phyloP scores from a whole-genome alignment of 2,329 filamentous ascomycete genomes.

The Cryphonectria carpinicola region DNA sequence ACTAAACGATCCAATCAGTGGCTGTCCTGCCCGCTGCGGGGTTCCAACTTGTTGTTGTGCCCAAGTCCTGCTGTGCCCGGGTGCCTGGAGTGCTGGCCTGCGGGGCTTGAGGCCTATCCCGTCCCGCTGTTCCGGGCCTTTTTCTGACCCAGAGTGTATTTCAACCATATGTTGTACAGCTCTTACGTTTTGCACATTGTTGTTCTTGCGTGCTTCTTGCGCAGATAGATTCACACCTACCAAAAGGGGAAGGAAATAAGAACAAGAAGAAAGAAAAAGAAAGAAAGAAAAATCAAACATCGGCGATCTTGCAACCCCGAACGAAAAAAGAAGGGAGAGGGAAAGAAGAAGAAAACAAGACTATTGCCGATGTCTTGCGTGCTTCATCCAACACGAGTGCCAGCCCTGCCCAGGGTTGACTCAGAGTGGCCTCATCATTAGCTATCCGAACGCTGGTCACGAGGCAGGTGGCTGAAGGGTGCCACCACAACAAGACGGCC shows the following conservation, averaged over 20 bases:
- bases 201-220: background rate
- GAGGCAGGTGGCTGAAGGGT: background rate
- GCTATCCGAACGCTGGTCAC: background rate
- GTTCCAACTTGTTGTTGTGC: background rate
- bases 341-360: background rate
- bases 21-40: background rate
- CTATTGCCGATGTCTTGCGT: constrained; percentile 5
- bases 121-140: background rate
- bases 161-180: background rate
- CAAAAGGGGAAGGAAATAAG: too few species aligned
- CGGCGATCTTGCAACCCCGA: background rate
- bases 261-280: background rate
- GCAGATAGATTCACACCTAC: background rate
- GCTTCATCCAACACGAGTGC: background rate
- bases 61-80: background rate
- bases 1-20: background rate
- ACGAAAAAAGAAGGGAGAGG: too few species aligned
- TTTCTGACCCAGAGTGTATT: background rate
- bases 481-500: background rate
- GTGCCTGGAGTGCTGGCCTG: background rate
- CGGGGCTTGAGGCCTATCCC: background rate
- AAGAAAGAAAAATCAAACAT: background rate
- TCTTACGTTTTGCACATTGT: background rate
- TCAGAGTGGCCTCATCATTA: background rate
- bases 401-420: background rate